phyloP scores from a whole-genome alignment of 2,329 filamentous ascomycete genomes.

The Exutisphaerella laricina region DNA sequence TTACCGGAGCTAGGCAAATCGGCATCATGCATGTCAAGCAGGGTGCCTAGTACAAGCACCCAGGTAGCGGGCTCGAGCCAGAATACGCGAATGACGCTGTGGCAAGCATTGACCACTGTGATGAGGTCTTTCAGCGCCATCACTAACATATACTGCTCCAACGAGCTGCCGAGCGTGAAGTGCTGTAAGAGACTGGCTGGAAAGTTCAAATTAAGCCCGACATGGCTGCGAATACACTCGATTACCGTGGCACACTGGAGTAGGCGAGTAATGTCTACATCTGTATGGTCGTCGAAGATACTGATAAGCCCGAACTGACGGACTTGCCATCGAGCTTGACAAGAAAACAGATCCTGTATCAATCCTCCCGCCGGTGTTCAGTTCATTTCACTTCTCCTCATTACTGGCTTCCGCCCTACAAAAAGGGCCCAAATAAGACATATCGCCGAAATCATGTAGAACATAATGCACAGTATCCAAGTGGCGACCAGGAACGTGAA shows the following conservation, averaged over 20 bases:
- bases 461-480: no score
- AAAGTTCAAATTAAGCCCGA: constrained; percentile 3
- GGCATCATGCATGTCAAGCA: constrained; percentile 9
- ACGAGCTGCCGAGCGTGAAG: constrained; percentile 8
- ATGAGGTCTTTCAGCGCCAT: no score
- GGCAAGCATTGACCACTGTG: no score
- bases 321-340: no score
- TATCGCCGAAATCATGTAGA: no score
- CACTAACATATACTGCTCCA: no score
- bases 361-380: no score
- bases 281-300: constrained; percentile 5
- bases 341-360: no score
- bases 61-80: constrained; percentile 10
- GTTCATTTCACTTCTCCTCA: no score
- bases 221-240: constrained; percentile 4
- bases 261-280: constrained; percentile 6
- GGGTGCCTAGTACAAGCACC: constrained; percentile 16
- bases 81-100: constrained; percentile 6
- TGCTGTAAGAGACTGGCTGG: constrained; percentile 15
- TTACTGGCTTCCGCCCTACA: no score
- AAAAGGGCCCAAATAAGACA: no score
- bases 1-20: constrained; percentile 3
- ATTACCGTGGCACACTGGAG: constrained; percentile 3
- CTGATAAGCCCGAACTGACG: constrained; percentile 4
- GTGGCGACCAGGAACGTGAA: no score